These are phyloP conservation scores for Schizonepeta tenuifolia DNA, from an alignment of 257 asterid genomes.

Conservation along the genomic window DNA sequence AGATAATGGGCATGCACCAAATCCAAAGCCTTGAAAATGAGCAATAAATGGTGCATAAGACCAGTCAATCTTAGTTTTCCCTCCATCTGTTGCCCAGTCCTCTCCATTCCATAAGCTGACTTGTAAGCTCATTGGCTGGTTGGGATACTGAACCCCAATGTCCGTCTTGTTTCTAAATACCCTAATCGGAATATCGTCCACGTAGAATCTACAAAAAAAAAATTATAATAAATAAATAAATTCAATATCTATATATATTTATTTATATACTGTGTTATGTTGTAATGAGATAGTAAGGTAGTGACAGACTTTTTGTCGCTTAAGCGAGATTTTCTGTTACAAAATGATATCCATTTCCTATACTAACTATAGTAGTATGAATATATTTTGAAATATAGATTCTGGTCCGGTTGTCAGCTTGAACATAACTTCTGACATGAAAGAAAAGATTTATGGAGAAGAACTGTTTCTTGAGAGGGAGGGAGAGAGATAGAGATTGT, in stretches of 20 bases:
- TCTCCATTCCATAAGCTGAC: constrained; percentile 68
- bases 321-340: too few species aligned
- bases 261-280: too few species aligned
- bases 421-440: too few species aligned
- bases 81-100: constrained; percentile 77
- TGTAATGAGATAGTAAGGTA: too few species aligned
- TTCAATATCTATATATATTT: too few species aligned
- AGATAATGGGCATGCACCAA: constrained; percentile 41
- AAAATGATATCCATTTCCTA: too few species aligned
- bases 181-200: constrained; percentile 68
- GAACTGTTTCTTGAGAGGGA: neutral
- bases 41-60: constrained; percentile 62
- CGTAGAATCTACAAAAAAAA: constrained; percentile 48
- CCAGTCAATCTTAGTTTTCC: constrained; percentile 57
- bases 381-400: too few species aligned
- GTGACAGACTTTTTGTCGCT: too few species aligned
- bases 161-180: constrained; percentile 54
- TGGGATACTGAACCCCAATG: constrained; percentile 51
- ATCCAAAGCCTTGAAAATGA: constrained; percentile 45
- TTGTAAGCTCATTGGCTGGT: constrained; percentile 56
- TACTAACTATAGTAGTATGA: too few species aligned
- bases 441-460: neutral
- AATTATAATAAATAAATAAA: too few species aligned
- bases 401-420: too few species aligned
- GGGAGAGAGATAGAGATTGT: neutral